phyloP scores from a whole-genome alignment of 2,329 filamentous ascomycete species.

The Stromatinia cepivora region DNA sequence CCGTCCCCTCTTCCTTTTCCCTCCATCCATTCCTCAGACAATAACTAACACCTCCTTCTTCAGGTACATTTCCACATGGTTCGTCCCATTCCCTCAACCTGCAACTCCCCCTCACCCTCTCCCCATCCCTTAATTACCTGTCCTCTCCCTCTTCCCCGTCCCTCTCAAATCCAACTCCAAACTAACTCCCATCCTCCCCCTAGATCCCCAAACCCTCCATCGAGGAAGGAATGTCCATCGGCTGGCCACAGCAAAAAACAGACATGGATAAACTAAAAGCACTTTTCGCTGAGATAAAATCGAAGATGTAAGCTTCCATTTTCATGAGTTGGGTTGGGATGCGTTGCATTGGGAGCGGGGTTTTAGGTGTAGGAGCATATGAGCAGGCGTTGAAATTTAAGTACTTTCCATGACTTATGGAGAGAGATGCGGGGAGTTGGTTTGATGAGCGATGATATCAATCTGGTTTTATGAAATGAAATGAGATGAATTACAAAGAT shows the following conservation, averaged over 20 bases:
- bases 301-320: constrained; percentile 67
- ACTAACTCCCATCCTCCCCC: background rate
- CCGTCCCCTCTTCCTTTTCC: background rate
- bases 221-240: constrained; percentile 73
- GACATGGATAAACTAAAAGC: constrained; percentile 84
- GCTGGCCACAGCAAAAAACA: constrained; percentile 73
- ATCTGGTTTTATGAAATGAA: background rate
- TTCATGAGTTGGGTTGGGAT: too few species aligned
- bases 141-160: background rate
- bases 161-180: too few species aligned
- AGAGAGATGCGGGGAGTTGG: background rate
- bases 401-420: background rate
- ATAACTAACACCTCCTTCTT: background rate
- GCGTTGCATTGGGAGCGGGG: background rate
- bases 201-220: constrained; percentile 93
- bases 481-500: background rate
- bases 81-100: background rate
- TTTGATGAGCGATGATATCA: background rate
- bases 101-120: background rate
- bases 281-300: constrained; percentile 79
- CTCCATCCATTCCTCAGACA: background rate
- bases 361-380: background rate
- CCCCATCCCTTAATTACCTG: background rate
- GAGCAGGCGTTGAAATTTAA: background rate
- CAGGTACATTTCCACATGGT: constrained; percentile 94